phyloP scores from a whole-genome alignment of 2,329 filamentous ascomycete species.

The Mariannaea elegans region DNA sequence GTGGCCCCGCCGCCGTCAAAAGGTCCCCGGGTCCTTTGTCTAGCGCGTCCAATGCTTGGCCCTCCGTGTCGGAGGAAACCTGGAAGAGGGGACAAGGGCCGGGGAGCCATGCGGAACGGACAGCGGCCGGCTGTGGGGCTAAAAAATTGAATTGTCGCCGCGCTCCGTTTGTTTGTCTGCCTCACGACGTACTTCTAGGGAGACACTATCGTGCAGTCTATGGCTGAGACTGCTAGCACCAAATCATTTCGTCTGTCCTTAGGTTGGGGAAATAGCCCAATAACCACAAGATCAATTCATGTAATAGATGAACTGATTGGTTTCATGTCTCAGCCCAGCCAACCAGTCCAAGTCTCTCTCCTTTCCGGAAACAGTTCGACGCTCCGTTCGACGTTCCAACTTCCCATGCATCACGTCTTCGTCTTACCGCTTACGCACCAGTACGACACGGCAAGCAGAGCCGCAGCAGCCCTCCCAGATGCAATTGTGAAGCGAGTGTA shows the following conservation, averaged over 20 bases:
- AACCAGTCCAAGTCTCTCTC: not conserved
- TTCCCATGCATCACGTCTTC: not conserved
- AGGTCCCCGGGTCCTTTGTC: constrained; percentile 6
- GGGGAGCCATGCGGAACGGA: not conserved
- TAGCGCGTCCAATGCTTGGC: not conserved
- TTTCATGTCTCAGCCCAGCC: not conserved
- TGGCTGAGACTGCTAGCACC: too few species aligned
- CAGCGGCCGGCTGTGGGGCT: not conserved
- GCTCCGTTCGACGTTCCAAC: not conserved
- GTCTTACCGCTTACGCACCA: not conserved
- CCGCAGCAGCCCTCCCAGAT: not conserved
- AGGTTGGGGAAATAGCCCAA: too few species aligned
- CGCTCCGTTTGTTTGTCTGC: too few species aligned
- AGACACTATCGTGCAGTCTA: too few species aligned
- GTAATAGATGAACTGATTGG: not conserved
- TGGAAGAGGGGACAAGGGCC: not conserved
- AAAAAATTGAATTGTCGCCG: not conserved
- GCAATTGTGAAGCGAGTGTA: not conserved
- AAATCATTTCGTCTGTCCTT: too few species aligned
- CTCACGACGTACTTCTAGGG: too few species aligned
- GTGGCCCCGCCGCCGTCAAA: not conserved
- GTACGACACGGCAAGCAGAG: constrained; percentile 1
- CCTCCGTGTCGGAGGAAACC: not conserved
- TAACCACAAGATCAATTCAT: not conserved
- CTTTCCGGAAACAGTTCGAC: not conserved